Evolutionary conservation across 1,284 basidiomycete genomes (phyloP).

Genomic region (Marasmius fiardii): DNA sequence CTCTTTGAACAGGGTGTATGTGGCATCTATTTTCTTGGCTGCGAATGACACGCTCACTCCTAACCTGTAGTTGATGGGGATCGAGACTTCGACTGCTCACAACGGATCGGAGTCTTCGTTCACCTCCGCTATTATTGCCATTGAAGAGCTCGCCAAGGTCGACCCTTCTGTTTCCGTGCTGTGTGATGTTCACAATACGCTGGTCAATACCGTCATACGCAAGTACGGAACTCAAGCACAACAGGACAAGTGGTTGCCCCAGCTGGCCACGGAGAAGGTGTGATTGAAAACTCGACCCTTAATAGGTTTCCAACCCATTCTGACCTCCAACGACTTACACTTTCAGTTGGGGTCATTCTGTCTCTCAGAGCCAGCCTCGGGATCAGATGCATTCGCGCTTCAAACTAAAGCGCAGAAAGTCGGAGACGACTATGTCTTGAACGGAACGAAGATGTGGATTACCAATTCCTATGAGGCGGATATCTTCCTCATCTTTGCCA

Average conservation of each 20-base stretch:
- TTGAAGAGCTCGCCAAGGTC: conserved; percentile 95
- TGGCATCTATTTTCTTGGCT: conserved; percentile 14
- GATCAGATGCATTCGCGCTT: conserved; percentile 96
- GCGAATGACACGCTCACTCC: neutral
- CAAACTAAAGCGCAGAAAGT: conserved; percentile 91
- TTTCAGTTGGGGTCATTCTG: conserved; percentile 92
- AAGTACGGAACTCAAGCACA: conserved; percentile 85
- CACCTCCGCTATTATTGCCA: conserved; percentile 93
- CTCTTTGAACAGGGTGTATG: conserved; percentile 94
- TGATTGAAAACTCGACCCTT: conserved; percentile 22
- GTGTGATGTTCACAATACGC: conserved; percentile 98
- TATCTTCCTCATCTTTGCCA: conserved; percentile 93
- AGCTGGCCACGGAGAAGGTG: conserved; percentile 78
- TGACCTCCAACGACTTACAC: neutral
- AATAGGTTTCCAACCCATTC: neutral
- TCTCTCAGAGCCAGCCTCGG: conserved; percentile 89
- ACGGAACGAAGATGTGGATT: conserved; percentile 99
- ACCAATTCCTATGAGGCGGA: conserved; percentile 98
- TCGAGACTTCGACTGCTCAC: conserved; percentile 85
- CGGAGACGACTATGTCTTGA: conserved; percentile 80
- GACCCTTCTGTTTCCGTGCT: conserved; percentile 97
- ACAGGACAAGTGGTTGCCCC: conserved; percentile 87
- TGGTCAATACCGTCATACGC: conserved; percentile 94
- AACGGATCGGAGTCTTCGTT: conserved; percentile 92
- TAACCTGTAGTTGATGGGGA: conserved; percentile 82